Base-by-base conservation (phyloP, 208 protist species). In the Vickermania ingenoplastis region DNA sequence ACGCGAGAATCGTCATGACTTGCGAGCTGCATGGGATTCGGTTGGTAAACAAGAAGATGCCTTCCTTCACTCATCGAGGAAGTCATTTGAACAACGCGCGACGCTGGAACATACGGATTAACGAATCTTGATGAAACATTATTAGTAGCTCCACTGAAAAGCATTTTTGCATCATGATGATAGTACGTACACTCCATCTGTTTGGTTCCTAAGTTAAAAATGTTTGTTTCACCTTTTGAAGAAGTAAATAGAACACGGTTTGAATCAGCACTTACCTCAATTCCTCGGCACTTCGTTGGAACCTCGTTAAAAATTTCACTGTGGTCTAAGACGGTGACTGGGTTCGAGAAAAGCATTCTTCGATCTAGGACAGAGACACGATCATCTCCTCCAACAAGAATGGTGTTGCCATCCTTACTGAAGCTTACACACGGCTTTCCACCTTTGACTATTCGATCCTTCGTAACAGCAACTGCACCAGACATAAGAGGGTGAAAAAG, bases 401-500 rank as follows among this genome's bases (percentile, higher is more conserved):
- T 63, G 23, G 54, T 61, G 30, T 67, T 31, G 17, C 87, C 87
- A 41, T 94, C 79, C 1, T 25, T 57, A 53, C 77, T 79, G 54
- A 94, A 89, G 25, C 65, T 53, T 22, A 91, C 56, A 31, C 67
- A 68, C 14, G 68, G 55, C 51, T 24, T 52, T n/a, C n/a, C n/a
- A 2, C 87, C 83, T 2, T 65, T 51, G 21, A 91, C 54, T n/a
- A 65, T 57, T 1, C 65, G 55, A 31, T 77, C 79, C 2, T 64
- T 31, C 13, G 83, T 84, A 0, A 74, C 65, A 13, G 86, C 87
- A n/a, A 94, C 50, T 28, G 81, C 79, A 11, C 83, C 87, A 1
- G 79, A 78, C 41, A 94, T 77, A 26, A 91, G 65, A 0, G 87
- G 87, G 55, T 94, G 81, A 53, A 94, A 91, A 17, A 94, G 65